Percentiles rank a stretch among this genome's conserved stretches.
phyloP scores from a whole-genome alignment of 805 yeast genomes.

The Ogataea pini region DNA sequence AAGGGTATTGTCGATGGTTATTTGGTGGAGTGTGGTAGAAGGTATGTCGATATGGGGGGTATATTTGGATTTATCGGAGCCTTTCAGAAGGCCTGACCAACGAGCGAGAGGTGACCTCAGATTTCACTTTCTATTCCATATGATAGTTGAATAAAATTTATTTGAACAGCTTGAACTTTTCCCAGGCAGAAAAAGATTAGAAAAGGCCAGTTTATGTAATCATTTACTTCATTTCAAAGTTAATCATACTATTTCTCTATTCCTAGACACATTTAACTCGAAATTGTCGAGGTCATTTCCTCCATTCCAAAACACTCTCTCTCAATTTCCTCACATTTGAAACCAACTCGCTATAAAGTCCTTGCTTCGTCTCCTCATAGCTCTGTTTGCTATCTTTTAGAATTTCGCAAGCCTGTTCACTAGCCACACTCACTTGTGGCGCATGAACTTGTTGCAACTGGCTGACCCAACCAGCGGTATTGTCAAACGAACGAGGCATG shows the following conservation, averaged over 20 bases:
- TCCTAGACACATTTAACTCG: no score
- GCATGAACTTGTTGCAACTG: constrained; percentile 36
- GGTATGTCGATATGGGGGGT: constrained; percentile 81
- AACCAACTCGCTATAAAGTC: constrained; percentile 4
- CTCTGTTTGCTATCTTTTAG: constrained; percentile 5
- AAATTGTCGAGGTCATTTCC: constrained; percentile 1
- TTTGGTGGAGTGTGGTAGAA: constrained; percentile 77
- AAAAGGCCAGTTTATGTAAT: no score
- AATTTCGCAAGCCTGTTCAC: constrained; percentile 15
- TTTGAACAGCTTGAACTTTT: no score
- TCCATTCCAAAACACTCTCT: constrained; percentile 9
- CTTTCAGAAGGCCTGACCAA: constrained; percentile 15
- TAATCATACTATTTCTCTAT: no score
- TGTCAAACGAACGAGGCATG: constrained; percentile 52
- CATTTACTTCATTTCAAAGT: no score
- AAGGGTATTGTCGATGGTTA: constrained; percentile 69
- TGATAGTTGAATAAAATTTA: no score
- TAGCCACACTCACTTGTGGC: constrained; percentile 38
- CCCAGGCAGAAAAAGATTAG: no score
- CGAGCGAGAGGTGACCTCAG: neutral
- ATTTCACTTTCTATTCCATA: no score
- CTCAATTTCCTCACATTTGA: constrained; percentile 10
- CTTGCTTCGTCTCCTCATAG: constrained; percentile 4
- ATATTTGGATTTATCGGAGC: constrained; percentile 51
- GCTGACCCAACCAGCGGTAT: constrained; percentile 31